Evolutionary conservation across 495 filamentous ascomycete genomes (phyloP), one percentile per base, ranked within the genome.

Genomic region (Cetradonia linearis): DNA sequence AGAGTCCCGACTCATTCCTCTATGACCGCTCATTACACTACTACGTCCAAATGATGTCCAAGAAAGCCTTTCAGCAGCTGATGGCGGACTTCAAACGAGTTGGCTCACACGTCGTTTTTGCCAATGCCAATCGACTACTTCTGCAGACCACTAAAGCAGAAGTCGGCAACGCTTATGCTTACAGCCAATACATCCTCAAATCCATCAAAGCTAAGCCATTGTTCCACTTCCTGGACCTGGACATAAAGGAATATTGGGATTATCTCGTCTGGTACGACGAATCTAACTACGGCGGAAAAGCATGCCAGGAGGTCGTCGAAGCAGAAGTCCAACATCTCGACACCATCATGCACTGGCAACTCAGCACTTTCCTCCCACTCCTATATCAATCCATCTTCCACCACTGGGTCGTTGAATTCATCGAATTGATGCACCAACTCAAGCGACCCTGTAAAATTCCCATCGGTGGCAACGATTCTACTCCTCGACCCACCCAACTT

Each of bases 181-280:
- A 96, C 73, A 88, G 88, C 62, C 87, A 97, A 69, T 99, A 97
- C 72, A 95, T 97, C 52, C 75, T 97, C 61, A 96, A 96, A 75
- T 92, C 91, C 20, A 94, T 99, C 71, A 88, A 93, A 67, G 84
- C 84, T 27, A 97, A 96, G 67, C 91, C 93, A 0, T 80, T 95
- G 0, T 99, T 99, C 77, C 87, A 95, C 70, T 99, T 99, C 72
- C 84, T 99, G 53, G 94, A 99, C 65, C 79, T 99, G 11, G 88
- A 96, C 65, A 95, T 99, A 70, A 95, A 91, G 66, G 93, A 99
- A 70, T 99, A 97, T 70, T 99, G 93, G 93, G 93, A 99, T 69
- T 97, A 96, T 70, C 83, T 99, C 0, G 84, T 95, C n/a, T 99
- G 93, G 93, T 96, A 96, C 63, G 93, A 99, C 70, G 91, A 95